Evolutionary conservation across 805 yeast genomes (phyloP).

Genomic region (Lipomyces mesembrius): DNA sequence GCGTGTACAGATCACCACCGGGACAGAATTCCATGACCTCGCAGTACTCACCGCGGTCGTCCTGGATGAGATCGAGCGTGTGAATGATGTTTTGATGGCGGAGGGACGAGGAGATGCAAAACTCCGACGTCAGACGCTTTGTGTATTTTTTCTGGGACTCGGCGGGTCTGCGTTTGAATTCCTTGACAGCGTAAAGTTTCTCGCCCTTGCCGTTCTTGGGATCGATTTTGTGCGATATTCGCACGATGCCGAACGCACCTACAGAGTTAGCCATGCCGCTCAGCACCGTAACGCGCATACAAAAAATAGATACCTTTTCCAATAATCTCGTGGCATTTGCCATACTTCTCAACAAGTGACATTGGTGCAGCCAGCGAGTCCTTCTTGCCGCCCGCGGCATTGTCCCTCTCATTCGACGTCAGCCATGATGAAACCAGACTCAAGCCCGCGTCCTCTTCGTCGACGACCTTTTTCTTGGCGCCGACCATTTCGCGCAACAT

Average conservation of each 20-base stretch:
- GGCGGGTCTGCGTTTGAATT: conserved; percentile 63
- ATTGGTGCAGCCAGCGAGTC: conserved; percentile 42
- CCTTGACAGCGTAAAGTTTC: conserved; percentile 72
- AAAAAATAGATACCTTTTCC: conserved; percentile 68
- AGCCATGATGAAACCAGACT: conserved; percentile 38
- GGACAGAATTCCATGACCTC: conserved; percentile 97
- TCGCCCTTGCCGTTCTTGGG: conserved; percentile 50
- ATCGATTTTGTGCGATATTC: conserved; percentile 72
- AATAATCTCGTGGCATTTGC: conserved; percentile 90
- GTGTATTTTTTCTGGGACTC: conserved; percentile 64
- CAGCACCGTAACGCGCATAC: neutral
- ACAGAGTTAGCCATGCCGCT: neutral
- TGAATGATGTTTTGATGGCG: conserved; percentile 77
- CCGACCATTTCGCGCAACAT: conserved; percentile 53
- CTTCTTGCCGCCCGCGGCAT: conserved; percentile 19
- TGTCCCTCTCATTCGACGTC: conserved; percentile 44
- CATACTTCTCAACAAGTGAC: conserved; percentile 85
- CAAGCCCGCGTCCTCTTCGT: conserved; percentile 26
- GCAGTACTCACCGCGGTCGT: conserved; percentile 70
- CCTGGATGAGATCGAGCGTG: conserved; percentile 79
- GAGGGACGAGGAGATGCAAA: conserved; percentile 79
- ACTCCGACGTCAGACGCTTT: conserved; percentile 83
- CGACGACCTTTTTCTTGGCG: conserved; percentile 39
- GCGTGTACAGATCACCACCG: conserved; percentile 75
- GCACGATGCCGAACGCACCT: conserved; percentile 83